These are phyloP conservation scores for Trifolium fragiferum DNA, from an alignment of 306 rosid genomes.

Conservation along the genomic window DNA sequence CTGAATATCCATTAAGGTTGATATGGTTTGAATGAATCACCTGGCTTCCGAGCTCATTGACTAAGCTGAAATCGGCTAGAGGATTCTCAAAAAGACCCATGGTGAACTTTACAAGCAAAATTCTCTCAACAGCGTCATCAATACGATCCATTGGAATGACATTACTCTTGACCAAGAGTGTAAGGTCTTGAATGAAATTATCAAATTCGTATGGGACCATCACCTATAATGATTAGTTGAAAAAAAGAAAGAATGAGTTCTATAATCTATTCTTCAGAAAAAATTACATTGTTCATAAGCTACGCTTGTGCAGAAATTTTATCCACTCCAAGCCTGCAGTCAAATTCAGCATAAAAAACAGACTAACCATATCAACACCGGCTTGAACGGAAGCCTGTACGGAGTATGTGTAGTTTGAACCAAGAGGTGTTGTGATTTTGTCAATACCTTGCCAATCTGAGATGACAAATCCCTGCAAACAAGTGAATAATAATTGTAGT, in stretches of 20 bases:
- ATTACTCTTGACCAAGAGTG: constrained; percentile 69
- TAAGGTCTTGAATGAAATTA: constrained; percentile 80
- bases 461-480: constrained; percentile 92
- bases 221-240: constrained; percentile 55
- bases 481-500: constrained; percentile 34
- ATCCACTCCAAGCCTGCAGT: constrained; percentile 19
- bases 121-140: constrained; percentile 87
- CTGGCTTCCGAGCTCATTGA: constrained; percentile 95
- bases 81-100: constrained; percentile 96
- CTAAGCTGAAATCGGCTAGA: constrained; percentile 85
- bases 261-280: constrained; percentile 7
- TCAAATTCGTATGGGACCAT: constrained; percentile 78
- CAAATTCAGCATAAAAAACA: constrained; percentile 36
- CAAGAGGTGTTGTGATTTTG: constrained; percentile 73
- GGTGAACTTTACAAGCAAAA: constrained; percentile 85
- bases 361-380: constrained; percentile 93
- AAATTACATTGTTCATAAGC: constrained; percentile 30
- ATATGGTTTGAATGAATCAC: constrained; percentile 47
- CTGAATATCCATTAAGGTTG: constrained; percentile 9
- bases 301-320: background rate
- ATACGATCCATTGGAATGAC: constrained; percentile 83
- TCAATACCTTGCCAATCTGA: constrained; percentile 98
- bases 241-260: constrained; percentile 42
- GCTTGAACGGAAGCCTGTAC: constrained; percentile 83
- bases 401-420: constrained; percentile 83